Conservation (phyloP, 768 basidiomycete species). For the Pleurotus tuber-regium region DNA sequence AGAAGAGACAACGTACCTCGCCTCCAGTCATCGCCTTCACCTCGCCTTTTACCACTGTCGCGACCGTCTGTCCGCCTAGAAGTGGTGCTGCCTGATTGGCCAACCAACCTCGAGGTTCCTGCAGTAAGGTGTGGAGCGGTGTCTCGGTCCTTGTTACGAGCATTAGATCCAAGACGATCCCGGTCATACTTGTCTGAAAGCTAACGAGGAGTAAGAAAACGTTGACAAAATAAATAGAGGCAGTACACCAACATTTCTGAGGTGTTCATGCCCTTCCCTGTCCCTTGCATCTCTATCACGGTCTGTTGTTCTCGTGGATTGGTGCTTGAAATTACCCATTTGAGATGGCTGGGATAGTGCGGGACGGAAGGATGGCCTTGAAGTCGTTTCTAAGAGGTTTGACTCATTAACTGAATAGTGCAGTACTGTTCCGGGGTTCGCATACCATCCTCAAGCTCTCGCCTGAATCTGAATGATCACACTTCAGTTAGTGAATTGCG, state of each 20-base stretch:
- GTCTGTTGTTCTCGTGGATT: slow-evolving; percentile 70
- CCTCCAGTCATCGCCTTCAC: slow-evolving; percentile 84
- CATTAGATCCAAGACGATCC: slow-evolving; percentile 58
- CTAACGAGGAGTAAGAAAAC: slow-evolving; percentile 32
- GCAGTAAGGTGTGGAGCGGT: slow-evolving; percentile 54
- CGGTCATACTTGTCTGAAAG: slow-evolving; percentile 88
- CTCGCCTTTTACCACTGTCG: slow-evolving; percentile 61
- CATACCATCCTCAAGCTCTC: slow-evolving; percentile 71
- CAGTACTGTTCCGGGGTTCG: slow-evolving; percentile 10
- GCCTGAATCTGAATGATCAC: slow-evolving; percentile 55
- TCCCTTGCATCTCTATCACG: slow-evolving; percentile 58
- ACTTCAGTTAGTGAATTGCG: slow-evolving; percentile 5
- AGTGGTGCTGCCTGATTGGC: slow-evolving; percentile 34
- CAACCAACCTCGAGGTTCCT: slow-evolving; percentile 38
- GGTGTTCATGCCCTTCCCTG: slow-evolving; percentile 74
- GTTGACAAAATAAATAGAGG: slow-evolving; percentile 1
- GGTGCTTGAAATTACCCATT: slow-evolving; percentile 93
- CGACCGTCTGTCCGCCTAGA: slow-evolving; percentile 57
- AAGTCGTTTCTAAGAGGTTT: slow-evolving; percentile 39
- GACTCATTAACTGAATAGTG: not conserved
- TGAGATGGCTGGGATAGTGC: slow-evolving; percentile 79
- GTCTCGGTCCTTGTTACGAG: slow-evolving; percentile 70
- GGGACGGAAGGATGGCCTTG: slow-evolving; percentile 70
- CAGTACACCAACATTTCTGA: slow-evolving; percentile 61
- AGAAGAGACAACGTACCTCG: slow-evolving; percentile 56